Evolutionary conservation across 805 yeast genomes (phyloP), one percentile per base, ranked within the genome.

Genomic region (Lipomyces lipofer): DNA sequence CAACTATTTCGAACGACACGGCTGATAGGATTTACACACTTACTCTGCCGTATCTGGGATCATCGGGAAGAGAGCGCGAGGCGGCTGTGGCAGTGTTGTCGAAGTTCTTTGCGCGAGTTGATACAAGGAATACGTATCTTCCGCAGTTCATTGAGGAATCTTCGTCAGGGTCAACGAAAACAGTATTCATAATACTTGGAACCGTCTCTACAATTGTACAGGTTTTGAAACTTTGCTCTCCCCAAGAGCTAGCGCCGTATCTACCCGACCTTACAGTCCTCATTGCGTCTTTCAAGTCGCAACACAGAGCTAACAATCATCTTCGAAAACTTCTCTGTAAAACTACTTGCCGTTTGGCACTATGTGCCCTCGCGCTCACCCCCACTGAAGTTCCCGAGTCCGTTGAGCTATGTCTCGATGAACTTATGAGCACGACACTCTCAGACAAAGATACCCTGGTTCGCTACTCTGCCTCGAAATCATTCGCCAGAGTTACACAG

Each of bases 401-500:
- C 0, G 74, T 82, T 4, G 85, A 83, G 36, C 71, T 67, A 3
- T 75, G 83, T 2, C 64, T 87, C 1, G 74, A 77, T 32, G 73
- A 75, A 64, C 71, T 83, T 39, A 58, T 84, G 3, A 60, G 68
- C 2, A 71, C 75, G 38, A 10, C 36, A 24, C 68, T 82, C 51
- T 72, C 73, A n/a, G 69, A 76, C 43, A 70, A 67, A 32, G 86
- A 81, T 49, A 80, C 86, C 0, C 70, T 73, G 1, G 77, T 85
- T 2, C 71, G 97, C 49, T 84, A 83, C 58, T 72, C 81, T 1
- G 72, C 84, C 30, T 86, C 96, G 0, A 86, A 85, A 65, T 81
- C 84, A 5, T 35, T 58, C 21, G 19, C 59, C 6, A 44, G 55
- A 5, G 54, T 56, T 13, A 43, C 49, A 13, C 32, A 43, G 5